phyloP scores from a whole-genome alignment of 768 basidiomycete genomes.

The Trametes coccinea region DNA sequence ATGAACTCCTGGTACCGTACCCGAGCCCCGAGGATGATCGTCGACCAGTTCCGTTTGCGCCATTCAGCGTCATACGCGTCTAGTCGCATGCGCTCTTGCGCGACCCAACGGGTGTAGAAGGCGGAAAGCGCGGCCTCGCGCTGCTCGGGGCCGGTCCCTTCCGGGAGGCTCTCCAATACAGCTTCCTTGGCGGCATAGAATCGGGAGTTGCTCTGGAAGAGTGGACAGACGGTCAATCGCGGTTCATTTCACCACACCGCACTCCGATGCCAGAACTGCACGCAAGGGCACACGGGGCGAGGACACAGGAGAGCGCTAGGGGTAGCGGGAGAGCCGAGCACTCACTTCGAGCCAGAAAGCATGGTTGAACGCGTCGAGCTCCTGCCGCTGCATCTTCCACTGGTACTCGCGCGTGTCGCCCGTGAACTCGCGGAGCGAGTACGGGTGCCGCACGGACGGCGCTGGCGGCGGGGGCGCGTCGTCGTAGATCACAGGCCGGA shows the following conservation, averaged over 20 bases:
- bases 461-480: slow-evolving; percentile 43
- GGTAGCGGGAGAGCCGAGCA: slow-evolving; percentile 12
- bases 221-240: not conserved
- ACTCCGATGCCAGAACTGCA: not conserved
- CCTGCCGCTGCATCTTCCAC: slow-evolving; percentile 68
- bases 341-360: slow-evolving; percentile 80
- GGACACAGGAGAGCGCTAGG: not conserved
- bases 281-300: not conserved
- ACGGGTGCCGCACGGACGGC: slow-evolving; percentile 53
- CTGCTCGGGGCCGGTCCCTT: slow-evolving; percentile 48
- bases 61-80: slow-evolving; percentile 66
- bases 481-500: slow-evolving; percentile 79
- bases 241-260: too few species aligned
- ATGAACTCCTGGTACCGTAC: slow-evolving; percentile 44
- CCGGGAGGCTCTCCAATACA: slow-evolving; percentile 56
- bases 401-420: slow-evolving; percentile 56
- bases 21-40: slow-evolving; percentile 59
- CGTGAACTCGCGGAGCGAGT: slow-evolving; percentile 75
- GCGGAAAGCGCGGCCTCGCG: slow-evolving; percentile 70
- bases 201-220: slow-evolving; percentile 72
- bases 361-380: slow-evolving; percentile 74
- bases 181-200: slow-evolving; percentile 70
- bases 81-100: slow-evolving; percentile 61
- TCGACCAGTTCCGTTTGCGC: slow-evolving; percentile 59
- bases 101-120: slow-evolving; percentile 75